Evolutionary conservation across 495 filamentous ascomycete species (phyloP).

Genomic region (Aspergillus heteromorphus): DNA sequence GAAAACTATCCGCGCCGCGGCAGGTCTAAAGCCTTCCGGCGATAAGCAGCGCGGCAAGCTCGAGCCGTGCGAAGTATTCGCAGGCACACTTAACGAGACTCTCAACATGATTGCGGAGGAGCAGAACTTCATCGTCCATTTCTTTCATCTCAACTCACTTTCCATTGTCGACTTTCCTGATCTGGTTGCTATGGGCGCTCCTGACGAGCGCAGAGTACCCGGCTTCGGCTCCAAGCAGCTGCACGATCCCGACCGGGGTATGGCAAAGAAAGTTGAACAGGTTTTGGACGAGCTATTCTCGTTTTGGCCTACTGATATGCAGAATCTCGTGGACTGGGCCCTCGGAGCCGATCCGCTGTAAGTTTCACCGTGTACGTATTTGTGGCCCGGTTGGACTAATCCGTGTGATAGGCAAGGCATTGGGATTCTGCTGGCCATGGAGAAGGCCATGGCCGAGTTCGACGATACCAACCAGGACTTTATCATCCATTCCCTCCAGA

Average conservation of each 20-base stretch:
- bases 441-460: constrained; percentile 67
- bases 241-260: constrained; percentile 77
- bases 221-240: constrained; percentile 65
- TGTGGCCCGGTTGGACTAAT: constrained; percentile 5
- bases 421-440: constrained; percentile 75
- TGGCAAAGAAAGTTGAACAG: constrained; percentile 70
- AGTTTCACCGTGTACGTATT: constrained; percentile 27
- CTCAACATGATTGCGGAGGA: constrained; percentile 76
- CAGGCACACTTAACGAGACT: constrained; percentile 70
- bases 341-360: constrained; percentile 73
- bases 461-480: constrained; percentile 91
- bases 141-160: constrained; percentile 83
- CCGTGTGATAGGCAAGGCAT: constrained; percentile 65
- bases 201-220: constrained; percentile 60
- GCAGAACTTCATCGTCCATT: constrained; percentile 90
- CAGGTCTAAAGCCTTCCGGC: constrained; percentile 43
- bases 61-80: constrained; percentile 77
- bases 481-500: constrained; percentile 70
- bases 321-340: constrained; percentile 79
- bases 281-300: constrained; percentile 84
- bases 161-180: constrained; percentile 77
- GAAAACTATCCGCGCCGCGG: constrained; percentile 72
- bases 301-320: constrained; percentile 73
- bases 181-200: constrained; percentile 57
- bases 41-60: constrained; percentile 68